phyloP scores from a whole-genome alignment of 1,284 basidiomycete species.

The Boletellus dicymbophilus region DNA sequence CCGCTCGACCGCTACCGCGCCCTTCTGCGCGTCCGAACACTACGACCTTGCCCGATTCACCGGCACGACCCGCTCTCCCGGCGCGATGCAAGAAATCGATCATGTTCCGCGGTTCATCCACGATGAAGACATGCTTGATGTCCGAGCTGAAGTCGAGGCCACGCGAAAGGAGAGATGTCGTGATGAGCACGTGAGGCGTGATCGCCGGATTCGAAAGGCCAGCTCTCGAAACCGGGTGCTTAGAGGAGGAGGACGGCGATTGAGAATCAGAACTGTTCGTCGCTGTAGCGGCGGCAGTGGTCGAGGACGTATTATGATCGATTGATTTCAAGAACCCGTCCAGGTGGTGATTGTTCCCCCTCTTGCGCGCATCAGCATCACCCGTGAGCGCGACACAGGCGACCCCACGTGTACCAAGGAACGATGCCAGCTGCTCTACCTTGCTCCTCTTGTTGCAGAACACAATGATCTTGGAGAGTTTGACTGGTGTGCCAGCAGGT shows the following conservation, averaged over 20 bases:
- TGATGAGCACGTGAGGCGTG: conserved; percentile 74
- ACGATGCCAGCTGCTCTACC: conserved; percentile 58
- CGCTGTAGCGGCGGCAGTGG: background rate
- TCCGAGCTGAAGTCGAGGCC: conserved; percentile 84
- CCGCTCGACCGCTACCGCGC: conserved; percentile 50
- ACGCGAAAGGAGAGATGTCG: conserved; percentile 89
- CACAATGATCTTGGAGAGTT: conserved; percentile 66
- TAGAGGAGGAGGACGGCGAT: too few species aligned
- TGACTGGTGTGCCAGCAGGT: conserved; percentile 16
- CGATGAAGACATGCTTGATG: conserved; percentile 79
- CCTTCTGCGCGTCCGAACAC: conserved; percentile 68
- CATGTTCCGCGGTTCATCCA: conserved; percentile 84
- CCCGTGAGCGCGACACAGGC: conserved; percentile 66
- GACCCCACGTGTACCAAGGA: conserved; percentile 62
- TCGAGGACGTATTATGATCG: too few species aligned
- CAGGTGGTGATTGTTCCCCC: conserved; percentile 75
- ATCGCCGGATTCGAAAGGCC: conserved; percentile 26
- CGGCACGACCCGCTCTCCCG: conserved; percentile 76
- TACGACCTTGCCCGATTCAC: conserved; percentile 64
- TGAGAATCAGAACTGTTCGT: background rate
- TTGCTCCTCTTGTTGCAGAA: conserved; percentile 79
- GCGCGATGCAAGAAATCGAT: conserved; percentile 91
- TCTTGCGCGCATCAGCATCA: conserved; percentile 52
- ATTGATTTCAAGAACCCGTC: conserved; percentile 62
- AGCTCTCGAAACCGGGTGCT: conserved; percentile 1